A percentile compares a stretch with the other conserved stretches of the same genome.
These are phyloP conservation scores for Monosporascus ibericus DNA, from an alignment of 2,329 filamentous ascomycete genomes.

Conservation along the genomic window DNA sequence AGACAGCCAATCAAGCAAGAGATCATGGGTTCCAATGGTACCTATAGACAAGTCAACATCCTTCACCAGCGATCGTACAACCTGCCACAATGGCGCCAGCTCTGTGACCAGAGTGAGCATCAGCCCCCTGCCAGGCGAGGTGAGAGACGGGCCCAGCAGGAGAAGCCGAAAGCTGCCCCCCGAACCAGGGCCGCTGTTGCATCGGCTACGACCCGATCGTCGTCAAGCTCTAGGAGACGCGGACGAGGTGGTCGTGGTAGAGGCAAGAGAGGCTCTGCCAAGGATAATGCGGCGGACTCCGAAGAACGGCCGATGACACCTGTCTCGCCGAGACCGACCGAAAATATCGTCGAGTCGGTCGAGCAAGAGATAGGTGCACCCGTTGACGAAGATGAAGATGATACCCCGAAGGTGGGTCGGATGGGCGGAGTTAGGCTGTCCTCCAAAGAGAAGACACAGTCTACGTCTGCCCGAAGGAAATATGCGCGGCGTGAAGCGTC, in stretches of 20 bases:
- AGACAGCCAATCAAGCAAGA: conserved; percentile 98
- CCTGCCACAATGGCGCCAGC: conserved; percentile 86
- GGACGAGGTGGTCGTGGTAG: conserved; percentile 34
- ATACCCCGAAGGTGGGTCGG: conserved; percentile 35
- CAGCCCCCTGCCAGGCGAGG: conserved; percentile 90
- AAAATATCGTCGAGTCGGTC: conserved; percentile 39
- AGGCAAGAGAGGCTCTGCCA: conserved; percentile 30
- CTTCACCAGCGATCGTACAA: conserved; percentile 96
- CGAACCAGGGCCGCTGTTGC: conserved; percentile 32
- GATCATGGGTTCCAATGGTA: conserved; percentile 91
- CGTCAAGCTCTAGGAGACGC: conserved; percentile 31
- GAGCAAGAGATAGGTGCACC: conserved; percentile 42
- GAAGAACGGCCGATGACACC: conserved; percentile 55
- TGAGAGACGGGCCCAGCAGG: conserved; percentile 61
- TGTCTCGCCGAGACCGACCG: conserved; percentile 43
- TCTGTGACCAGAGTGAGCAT: conserved; percentile 92
- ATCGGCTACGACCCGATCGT: conserved; percentile 19
- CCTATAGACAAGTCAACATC: conserved; percentile 95
- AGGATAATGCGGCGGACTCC: conserved; percentile 29
- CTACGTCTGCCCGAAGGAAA: conserved; percentile 80
- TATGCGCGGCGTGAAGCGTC: conserved; percentile 74
- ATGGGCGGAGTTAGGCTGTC: conserved; percentile 45
- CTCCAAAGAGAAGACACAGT: conserved; percentile 58
- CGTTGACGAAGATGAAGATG: conserved; percentile 39
- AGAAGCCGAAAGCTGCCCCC: conserved; percentile 40